phyloP scores from a whole-genome alignment of 192 early-diverging fungal genomes.

The Entomortierella lignicola region DNA sequence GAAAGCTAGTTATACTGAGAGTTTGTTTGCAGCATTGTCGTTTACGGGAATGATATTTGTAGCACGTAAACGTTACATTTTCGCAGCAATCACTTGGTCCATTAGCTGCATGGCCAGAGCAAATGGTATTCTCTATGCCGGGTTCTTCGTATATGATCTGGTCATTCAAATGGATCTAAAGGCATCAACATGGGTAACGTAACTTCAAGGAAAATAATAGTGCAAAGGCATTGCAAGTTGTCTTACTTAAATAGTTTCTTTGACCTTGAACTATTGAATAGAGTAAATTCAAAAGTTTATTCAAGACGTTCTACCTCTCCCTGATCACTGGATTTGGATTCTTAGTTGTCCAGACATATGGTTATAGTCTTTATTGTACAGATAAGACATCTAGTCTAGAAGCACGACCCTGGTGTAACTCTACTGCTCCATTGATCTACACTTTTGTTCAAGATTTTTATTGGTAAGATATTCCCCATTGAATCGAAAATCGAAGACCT shows the following conservation, averaged over 20 bases:
- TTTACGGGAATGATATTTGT: conserved; percentile 81
- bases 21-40: conserved; percentile 80
- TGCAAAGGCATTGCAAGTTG: not conserved
- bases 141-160: conserved; percentile 84
- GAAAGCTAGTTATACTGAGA: conserved; percentile 79
- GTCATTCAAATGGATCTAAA: conserved; percentile 53
- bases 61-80: conserved; percentile 56
- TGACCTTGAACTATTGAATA: not conserved
- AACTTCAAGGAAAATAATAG: too few relatives aligned
- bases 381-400: conserved; percentile 7
- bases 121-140: conserved; percentile 85
- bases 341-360: conserved; percentile 70
- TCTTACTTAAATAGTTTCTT: not conserved
- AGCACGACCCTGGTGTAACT: conserved; percentile 76
- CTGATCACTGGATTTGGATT: conserved; percentile 66
- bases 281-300: conserved; percentile 11
- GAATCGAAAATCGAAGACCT: too few relatives aligned
- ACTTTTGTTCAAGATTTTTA: conserved; percentile 87
- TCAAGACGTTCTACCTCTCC: conserved; percentile 36
- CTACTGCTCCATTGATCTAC: conserved; percentile 73
- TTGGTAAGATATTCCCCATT: conserved; percentile 64
- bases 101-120: conserved; percentile 73
- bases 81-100: conserved; percentile 74
- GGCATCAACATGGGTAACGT: conserved; percentile 6
- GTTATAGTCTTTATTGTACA: conserved; percentile 72